Base-by-base conservation (phyloP, 805 yeast genomes). In the Schwanniomyces yamadae region DNA sequence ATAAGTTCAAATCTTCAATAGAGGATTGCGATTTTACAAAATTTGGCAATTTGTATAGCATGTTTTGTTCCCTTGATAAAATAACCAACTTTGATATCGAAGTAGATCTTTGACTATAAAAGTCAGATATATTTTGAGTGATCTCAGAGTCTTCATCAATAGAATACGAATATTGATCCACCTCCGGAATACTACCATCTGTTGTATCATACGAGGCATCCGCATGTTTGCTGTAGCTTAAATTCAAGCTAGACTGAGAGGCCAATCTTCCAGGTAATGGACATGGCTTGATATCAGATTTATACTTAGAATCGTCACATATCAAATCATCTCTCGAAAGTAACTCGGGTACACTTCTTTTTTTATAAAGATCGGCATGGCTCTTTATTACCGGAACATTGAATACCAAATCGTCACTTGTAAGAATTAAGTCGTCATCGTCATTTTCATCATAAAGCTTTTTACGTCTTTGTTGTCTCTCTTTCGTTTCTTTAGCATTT, bases 1-100 rank as follows among this genome's bases (percentile, higher is more conserved):
- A 72, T 23, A 84, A 58, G 32, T 66, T 59, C 41, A 78, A 57
- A 53, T 82, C 87, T 36, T 82, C 89, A 41, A 81, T 42, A 23
- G 69, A 62, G 6, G 63, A 55, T 41, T 69, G 74, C 1, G 66
- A 55, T 37, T 55, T 62, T 23, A 69, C 54, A 37, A 47, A 69
- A 23, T 49, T 59, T 2, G 74, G 74, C 19, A 69, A 43, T 41
- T 58, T 65, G 38, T 62, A 59, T 33, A 63, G 26, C 48, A 63
- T 46, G 22, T 51, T 49, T 27, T 63, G 62, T 22, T 61, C 63
- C 29, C 74, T 47, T 0, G 59, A 38, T 14, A 38, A 38, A 42
- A 61, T 62, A n/a, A 56, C 49, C n/a, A 61, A 40, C 28, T 59
- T 57, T 5, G 66, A 45, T 40, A 55, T 50, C 0, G 71, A 64